Base-by-base conservation (phyloP, 768 basidiomycete species). In the Boletus speciosus region DNA sequence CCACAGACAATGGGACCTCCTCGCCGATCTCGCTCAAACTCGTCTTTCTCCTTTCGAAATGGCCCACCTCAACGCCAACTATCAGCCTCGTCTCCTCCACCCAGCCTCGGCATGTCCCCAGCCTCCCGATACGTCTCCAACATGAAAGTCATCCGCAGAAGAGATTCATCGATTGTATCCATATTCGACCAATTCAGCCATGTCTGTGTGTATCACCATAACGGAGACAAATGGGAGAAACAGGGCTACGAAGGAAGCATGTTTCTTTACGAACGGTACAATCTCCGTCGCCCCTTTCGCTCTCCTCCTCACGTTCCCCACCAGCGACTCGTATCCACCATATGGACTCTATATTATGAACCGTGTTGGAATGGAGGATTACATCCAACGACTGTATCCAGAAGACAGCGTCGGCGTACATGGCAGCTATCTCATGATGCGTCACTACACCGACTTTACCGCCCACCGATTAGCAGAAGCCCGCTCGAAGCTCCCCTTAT, bases 131-230 rank as follows among this genome's bases (percentile, higher is more conserved):
- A 92, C 68, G 72, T 81, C 60, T 81, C 82, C 70, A 93, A 93
- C 74, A 81, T 93, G 73, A 89, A 84, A 64, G 88, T 90, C 53
- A 77, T 93, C 25, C 81, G 85, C 46, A 80, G 87, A 57, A 79
- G 88, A 64, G 90, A 93, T 65, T 83, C 90, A 12, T 82, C 87
- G 34, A 91, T 93, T 61, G 73, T 79, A 50, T 83, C 85, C 32
- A 90, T 93, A 62, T 83, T 91, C 61, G 90, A 93, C 73, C 88
- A 91, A 63, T 91, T 92, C 76, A 88, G 85, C 62, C 88, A 92
- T 73, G 89, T 90, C 51, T 90, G 89, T 73, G 75, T 90, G 50
- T 90, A 91, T 62, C 84, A 87, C 65, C 80, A 84, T 65, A 84
- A 88, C 60, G 86, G 78, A 7, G 72, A 79, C 62, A 85, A 83